Evolutionary conservation across 2,329 filamentous ascomycete species (phyloP).

Genomic region (Diaporthe capsici): DNA sequence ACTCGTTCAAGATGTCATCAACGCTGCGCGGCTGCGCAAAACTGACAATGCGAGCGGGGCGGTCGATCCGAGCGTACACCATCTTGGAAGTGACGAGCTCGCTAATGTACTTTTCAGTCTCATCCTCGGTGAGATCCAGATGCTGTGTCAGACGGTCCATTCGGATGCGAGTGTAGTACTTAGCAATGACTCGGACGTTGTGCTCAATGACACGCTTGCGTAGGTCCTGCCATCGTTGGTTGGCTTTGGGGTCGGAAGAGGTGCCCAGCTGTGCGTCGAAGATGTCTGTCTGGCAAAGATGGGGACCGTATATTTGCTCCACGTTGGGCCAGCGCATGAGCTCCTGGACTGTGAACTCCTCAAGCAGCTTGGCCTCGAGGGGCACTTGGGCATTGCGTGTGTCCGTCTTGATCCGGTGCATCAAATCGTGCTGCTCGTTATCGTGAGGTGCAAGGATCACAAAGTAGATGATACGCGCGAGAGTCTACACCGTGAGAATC

Average conservation of each 20-base stretch:
- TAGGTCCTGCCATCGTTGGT: conserved; percentile 91
- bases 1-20: conserved; percentile 97
- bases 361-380: conserved; percentile 87
- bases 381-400: conserved; percentile 83
- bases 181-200: conserved; percentile 96
- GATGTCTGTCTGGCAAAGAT: conserved; percentile 90
- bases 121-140: conserved; percentile 91
- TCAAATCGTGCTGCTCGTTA: conserved; percentile 97
- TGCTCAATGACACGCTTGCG: conserved; percentile 99
- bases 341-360: conserved; percentile 95
- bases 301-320: conserved; percentile 87
- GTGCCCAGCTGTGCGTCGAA: conserved; percentile 79
- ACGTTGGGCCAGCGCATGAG: conserved; percentile 99
- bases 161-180: conserved; percentile 98
- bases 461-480: conserved; percentile 98
- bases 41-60: conserved; percentile 90
- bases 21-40: conserved; percentile 96
- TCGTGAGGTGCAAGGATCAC: conserved; percentile 96
- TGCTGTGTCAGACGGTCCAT: conserved; percentile 92
- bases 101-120: conserved; percentile 99
- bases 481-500: conserved; percentile 67
- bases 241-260: conserved; percentile 82
- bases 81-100: conserved; percentile 98
- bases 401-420: conserved; percentile 93
- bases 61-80: conserved; percentile 97